Conservation (phyloP, 148 eudicot species). For the Heliamphora exappendiculata region DNA sequence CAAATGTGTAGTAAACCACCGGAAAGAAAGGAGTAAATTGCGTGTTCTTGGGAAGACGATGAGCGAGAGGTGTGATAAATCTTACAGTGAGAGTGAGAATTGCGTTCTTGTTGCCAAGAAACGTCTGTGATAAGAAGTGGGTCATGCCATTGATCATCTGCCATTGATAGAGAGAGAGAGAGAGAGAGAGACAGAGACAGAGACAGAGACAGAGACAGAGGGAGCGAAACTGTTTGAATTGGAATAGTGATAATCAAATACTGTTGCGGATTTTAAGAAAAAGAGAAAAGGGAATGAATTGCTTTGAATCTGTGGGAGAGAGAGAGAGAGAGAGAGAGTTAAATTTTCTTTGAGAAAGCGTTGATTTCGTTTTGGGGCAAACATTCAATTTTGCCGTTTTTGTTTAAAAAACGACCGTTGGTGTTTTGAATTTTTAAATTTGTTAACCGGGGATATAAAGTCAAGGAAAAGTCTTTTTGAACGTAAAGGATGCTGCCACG, state of each 20-base stretch:
- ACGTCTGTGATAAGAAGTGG: slow-evolving; percentile 83
- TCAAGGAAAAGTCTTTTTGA: background rate
- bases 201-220: too few species aligned
- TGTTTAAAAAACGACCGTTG: slow-evolving; percentile 24
- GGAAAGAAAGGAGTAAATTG: background rate
- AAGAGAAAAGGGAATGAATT: background rate
- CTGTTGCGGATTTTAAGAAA: background rate
- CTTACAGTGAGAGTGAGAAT: slow-evolving; percentile 29
- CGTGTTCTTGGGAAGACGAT: background rate
- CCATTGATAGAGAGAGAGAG: slow-evolving; percentile 35
- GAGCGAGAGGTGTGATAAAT: background rate
- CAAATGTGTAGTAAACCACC: background rate
- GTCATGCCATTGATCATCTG: slow-evolving; percentile 60
- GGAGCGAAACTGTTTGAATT: slow-evolving; percentile 20
- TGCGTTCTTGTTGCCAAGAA: slow-evolving; percentile 37
- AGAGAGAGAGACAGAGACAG: too few species aligned
- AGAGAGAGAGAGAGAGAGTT: slow-evolving; percentile 10
- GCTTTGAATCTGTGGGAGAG: slow-evolving; percentile 5
- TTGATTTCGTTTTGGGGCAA: slow-evolving; percentile 19
- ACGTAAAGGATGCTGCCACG: background rate
- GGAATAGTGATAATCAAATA: slow-evolving; percentile 11
- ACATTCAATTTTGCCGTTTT: slow-evolving; percentile 4
- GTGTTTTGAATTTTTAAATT: slow-evolving; percentile 24
- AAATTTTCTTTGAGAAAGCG: slow-evolving; percentile 15
- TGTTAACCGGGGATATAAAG: slow-evolving; percentile 5